Evolutionary conservation across 352 stramenopile species (phyloP), one percentile per base, ranked within the genome.

Genomic region (Globisporangium iwayamae): DNA sequence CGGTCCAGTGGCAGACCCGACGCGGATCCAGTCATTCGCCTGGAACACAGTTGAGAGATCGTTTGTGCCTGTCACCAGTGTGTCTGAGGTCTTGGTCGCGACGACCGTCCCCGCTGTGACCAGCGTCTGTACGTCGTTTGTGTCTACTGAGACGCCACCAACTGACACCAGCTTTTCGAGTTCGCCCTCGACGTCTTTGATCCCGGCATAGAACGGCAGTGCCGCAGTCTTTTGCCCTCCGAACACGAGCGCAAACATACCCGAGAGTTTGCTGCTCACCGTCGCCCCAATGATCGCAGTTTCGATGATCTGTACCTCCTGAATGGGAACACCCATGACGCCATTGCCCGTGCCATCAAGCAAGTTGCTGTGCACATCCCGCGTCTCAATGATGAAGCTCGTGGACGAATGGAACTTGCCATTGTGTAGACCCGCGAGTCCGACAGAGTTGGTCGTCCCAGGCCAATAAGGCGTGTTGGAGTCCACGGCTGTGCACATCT

Each of bases 261-360:
- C 89, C 18, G 68, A 67, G 2, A 97, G 72, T 25, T 65, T 68
- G 22, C 68, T 86, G 8, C 64, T 52, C n/a, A 65, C 52, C 0
- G 55, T 66, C 22, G 57, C 74, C 3, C 52, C 52, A 0, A 70
- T 48, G 60, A 91, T 85, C 47, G 68, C 75, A 1, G 82, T 96
- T 70, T 98, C 88, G 18, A 99, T 73, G 28, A 98, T 93, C 68
- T 98, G 95, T 8, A 97, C 60, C 69, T 99, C 96, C 25, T 79
- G 62, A 4, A 86, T 56, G 1, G 94, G 93, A 0, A 70, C 72
- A 0, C 78, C 79, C 5, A 71, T 68, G 3, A 72, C 58, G 16
- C 79, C 81, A 39, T 82, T 81, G n/a, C 85, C 81, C 4, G 79
- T 91, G 0, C 89, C 94, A 56, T 96, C 75, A 5, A 98, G 78